These are phyloP conservation scores for Eimeria nieschulzi DNA, from an alignment of 169 alveolate species.

Conservation along the genomic window DNA sequence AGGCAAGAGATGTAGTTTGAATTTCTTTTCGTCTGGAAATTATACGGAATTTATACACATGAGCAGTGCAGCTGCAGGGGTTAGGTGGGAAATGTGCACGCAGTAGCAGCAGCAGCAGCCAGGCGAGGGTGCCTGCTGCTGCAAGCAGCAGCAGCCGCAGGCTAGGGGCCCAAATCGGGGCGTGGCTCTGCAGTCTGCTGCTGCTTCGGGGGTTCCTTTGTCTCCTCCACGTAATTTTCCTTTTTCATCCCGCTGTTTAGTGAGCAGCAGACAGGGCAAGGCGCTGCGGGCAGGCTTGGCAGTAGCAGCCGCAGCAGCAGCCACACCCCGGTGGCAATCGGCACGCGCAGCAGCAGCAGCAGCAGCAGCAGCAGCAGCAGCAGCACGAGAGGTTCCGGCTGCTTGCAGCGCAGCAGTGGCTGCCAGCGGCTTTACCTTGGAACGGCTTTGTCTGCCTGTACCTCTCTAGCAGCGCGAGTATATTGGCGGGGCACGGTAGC, in stretches of 20 bases:
- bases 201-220: constrained; percentile 41
- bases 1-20: not conserved
- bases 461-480: constrained; percentile 22
- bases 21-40: not conserved
- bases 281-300: constrained; percentile 8
- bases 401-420: constrained; percentile 52
- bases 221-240: constrained; percentile 47
- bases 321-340: constrained; percentile 53
- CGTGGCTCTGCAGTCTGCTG: constrained; percentile 63
- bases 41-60: not conserved
- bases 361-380: constrained; percentile 70
- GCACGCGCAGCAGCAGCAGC: constrained; percentile 62
- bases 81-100: constrained; percentile 17
- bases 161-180: constrained; percentile 65
- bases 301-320: constrained; percentile 60
- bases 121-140: constrained; percentile 69
- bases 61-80: constrained; percentile 12
- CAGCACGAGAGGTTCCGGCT: constrained; percentile 64
- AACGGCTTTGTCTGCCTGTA: constrained; percentile 25
- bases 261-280: constrained; percentile 50
- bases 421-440: constrained; percentile 26
- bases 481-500: not conserved
- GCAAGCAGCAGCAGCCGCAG: constrained; percentile 70
- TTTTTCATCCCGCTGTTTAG: constrained; percentile 27
- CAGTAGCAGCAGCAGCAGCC: constrained; percentile 68